These are phyloP conservation scores for Isoetes taiwanensis DNA, from an alignment of 75 land plant species.

Conservation along the genomic window DNA sequence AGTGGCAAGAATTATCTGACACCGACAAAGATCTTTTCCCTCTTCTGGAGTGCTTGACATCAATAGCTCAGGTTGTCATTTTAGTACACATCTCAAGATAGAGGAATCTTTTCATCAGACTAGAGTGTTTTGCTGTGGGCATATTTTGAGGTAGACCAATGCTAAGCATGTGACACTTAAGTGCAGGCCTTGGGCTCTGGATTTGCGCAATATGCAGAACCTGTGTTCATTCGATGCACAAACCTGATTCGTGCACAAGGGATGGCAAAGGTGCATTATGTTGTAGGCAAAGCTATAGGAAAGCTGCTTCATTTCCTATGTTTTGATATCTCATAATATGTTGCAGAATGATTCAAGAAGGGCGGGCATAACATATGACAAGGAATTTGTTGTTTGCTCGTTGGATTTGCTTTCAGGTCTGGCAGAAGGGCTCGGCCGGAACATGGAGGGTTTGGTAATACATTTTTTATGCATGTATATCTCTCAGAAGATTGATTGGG, in stretches of 20 bases:
- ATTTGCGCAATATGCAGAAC: constrained; percentile 86
- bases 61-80: constrained; percentile 89
- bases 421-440: constrained; percentile 89
- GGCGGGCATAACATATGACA: constrained; percentile 83
- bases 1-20: constrained; percentile 94
- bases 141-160: too few species aligned
- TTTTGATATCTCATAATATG: not conserved
- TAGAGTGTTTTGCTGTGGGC: too few species aligned
- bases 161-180: not conserved
- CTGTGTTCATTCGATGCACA: constrained; percentile 89
- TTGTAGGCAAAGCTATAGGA: not conserved
- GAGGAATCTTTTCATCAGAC: too few species aligned
- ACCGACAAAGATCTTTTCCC: constrained; percentile 93
- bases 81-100: too few species aligned
- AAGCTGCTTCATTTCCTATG: not conserved
- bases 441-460: constrained; percentile 81
- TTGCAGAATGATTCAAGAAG: constrained; percentile 70
- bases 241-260: constrained; percentile 67
- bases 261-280: constrained; percentile 63
- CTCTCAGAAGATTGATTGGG: not conserved
- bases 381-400: constrained; percentile 90
- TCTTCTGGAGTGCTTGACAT: constrained; percentile 94
- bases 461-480: not conserved
- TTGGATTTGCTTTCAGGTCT: constrained; percentile 93
- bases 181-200: constrained; percentile 85